Evolutionary conservation across 495 filamentous ascomycete species (phyloP), one percentile per base, ranked within the genome.

Genomic region (Daldinia childiae): DNA sequence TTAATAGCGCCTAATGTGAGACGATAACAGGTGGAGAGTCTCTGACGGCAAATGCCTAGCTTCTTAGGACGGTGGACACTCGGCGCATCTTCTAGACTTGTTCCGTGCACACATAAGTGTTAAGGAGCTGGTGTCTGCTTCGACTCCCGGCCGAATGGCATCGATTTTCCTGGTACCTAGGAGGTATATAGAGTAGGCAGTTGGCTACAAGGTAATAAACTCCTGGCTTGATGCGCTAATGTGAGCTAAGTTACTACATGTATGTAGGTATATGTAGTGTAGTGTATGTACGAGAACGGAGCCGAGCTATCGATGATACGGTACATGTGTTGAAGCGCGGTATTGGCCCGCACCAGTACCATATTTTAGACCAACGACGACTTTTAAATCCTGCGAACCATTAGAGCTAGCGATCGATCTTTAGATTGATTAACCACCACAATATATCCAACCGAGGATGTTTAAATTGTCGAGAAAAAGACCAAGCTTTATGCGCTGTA

Each of bases 281-380:
- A n/a, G n/a, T 2, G 26, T 27, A 68, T 61, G 61, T 73, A 62
- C 19, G 50, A 62, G 64, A 68, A 68, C 34, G 55, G 70, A 65
- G 62, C 61, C 65, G 65, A 73, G 60, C 45, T 64, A 58, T 72
- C 14, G 60, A 72, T 69, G 70, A 73, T 62, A 73, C 70, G 65
- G 70, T 73, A 73, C 61, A 56, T 68, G 70, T 66, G 43, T 69
- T 57, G 64, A 56, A 32, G 61, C 48, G 70, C 70, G 70, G 61
- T 65, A 73, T 69, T 69, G 51, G 62, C 43, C 70, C 65, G 70
- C 65, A 73, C 56, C 56, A 55, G 57, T 51, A 73, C 56, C 50
- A 55, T 30, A 34, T 1, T 29, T 1, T 29, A 17, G 15, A n/a
- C 54, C 43, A 48, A 57, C 54, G 54, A 30, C 38, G 24, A 58